Conservation (phyloP, 495 filamentous ascomycete genomes). For the Aspergillus funiculosus region DNA sequence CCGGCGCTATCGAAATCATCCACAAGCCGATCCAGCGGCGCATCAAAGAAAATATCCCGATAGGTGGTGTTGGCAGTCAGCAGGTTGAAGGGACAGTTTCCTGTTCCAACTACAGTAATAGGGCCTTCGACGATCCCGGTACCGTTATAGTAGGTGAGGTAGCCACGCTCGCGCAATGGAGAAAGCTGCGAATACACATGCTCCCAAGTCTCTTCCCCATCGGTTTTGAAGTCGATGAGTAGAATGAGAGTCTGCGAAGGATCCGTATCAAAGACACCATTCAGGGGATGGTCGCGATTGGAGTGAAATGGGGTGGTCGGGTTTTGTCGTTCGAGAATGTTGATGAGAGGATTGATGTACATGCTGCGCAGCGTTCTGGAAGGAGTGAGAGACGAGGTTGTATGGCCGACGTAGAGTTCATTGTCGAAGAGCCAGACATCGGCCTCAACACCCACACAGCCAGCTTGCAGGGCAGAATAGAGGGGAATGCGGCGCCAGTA, state of each 20-base stretch:
- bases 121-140: constrained; percentile 45
- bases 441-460: constrained; percentile 69
- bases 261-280: constrained; percentile 47
- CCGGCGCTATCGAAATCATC: constrained; percentile 26
- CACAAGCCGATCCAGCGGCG: constrained; percentile 43
- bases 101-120: constrained; percentile 75
- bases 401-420: constrained; percentile 59
- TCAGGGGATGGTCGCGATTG: constrained; percentile 15
- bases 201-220: constrained; percentile 41
- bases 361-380: constrained; percentile 48
- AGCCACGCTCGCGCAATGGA: constrained; percentile 60
- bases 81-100: constrained; percentile 66
- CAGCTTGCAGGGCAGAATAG: constrained; percentile 57
- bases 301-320: constrained; percentile 32
- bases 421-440: constrained; percentile 79
- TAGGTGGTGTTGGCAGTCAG: constrained; percentile 42
- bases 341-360: constrained; percentile 51
- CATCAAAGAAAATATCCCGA: constrained; percentile 61
- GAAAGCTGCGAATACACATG: constrained; percentile 54
- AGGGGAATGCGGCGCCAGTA: constrained; percentile 76
- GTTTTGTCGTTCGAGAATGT: constrained; percentile 49
- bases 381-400: constrained; percentile 37
- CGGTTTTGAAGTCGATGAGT: constrained; percentile 68
- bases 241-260: constrained; percentile 56
- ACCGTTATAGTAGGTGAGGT: constrained; percentile 54